Conservation (phyloP, 805 yeast genomes). For the Cyberlindnera mississippiensis region DNA sequence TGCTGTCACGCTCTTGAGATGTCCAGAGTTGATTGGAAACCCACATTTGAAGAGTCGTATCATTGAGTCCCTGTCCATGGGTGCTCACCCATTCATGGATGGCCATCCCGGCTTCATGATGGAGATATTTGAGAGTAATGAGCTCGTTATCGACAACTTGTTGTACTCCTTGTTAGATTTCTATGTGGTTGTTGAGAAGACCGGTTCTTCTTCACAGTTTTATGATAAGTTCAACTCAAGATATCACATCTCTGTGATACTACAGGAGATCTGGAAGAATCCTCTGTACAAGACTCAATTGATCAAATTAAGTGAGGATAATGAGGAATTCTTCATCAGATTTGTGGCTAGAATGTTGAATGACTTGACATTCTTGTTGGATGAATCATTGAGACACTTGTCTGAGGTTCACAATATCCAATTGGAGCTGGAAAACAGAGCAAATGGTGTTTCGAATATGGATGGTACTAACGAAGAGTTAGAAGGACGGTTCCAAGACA, state of each 20-base stretch:
- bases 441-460: slow-evolving; percentile 23
- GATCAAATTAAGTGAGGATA: slow-evolving; percentile 56
- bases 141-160: slow-evolving; percentile 58
- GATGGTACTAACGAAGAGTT: slow-evolving; percentile 64
- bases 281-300: slow-evolving; percentile 67
- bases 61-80: slow-evolving; percentile 75
- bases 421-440: slow-evolving; percentile 53
- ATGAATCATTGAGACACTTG: slow-evolving; percentile 82
- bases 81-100: slow-evolving; percentile 56
- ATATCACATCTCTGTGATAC: slow-evolving; percentile 76
- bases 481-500: slow-evolving; percentile 47
- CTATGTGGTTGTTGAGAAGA: slow-evolving; percentile 91
- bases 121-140: slow-evolving; percentile 58
- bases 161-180: slow-evolving; percentile 83
- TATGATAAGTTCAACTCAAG: slow-evolving; percentile 94
- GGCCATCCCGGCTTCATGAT: slow-evolving; percentile 70
- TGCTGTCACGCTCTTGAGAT: slow-evolving; percentile 69
- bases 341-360: slow-evolving; percentile 93
- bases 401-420: slow-evolving; percentile 74
- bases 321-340: slow-evolving; percentile 82
- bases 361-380: slow-evolving; percentile 87
- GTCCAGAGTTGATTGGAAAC: slow-evolving; percentile 81
- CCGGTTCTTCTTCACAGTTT: slow-evolving; percentile 92
- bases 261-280: slow-evolving; percentile 80
- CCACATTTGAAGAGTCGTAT: slow-evolving; percentile 89